Evolutionary conservation across 148 eudicot genomes (phyloP).

Genomic region (Rhododendron williamsianum): DNA sequence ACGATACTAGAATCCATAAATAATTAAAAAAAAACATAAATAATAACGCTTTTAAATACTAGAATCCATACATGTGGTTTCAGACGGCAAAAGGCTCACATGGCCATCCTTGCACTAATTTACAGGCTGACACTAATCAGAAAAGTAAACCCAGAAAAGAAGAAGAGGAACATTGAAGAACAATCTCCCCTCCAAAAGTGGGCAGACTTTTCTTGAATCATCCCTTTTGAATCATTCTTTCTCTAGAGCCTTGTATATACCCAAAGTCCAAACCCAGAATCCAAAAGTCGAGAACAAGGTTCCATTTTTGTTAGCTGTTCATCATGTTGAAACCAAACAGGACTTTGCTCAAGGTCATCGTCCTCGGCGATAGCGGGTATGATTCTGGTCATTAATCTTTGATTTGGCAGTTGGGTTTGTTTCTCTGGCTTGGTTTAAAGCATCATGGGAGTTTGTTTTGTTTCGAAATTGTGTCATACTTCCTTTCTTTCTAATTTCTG

Average conservation of each 20-base stretch:
- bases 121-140: background rate
- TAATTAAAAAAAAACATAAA: background rate
- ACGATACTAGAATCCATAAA: no score
- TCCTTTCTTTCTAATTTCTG: background rate
- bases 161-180: background rate
- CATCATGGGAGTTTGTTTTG: background rate
- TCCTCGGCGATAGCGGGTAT: constrained; percentile 83
- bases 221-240: background rate
- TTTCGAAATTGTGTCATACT: background rate
- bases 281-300: background rate
- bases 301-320: background rate
- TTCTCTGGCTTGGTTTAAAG: background rate
- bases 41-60: background rate
- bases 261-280: background rate
- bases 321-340: constrained; percentile 6
- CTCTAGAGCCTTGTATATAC: background rate
- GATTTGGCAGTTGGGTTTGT: background rate
- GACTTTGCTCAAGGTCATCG: constrained; percentile 53
- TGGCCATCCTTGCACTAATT: background rate
- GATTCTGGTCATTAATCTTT: background rate
- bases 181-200: background rate
- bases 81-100: constrained; percentile 1
- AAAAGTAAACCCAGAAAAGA: background rate
- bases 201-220: background rate
- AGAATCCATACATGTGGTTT: background rate